These are phyloP conservation scores for Paulownia fortunei DNA, from an alignment of 257 asterid genomes.

Conservation along the genomic window DNA sequence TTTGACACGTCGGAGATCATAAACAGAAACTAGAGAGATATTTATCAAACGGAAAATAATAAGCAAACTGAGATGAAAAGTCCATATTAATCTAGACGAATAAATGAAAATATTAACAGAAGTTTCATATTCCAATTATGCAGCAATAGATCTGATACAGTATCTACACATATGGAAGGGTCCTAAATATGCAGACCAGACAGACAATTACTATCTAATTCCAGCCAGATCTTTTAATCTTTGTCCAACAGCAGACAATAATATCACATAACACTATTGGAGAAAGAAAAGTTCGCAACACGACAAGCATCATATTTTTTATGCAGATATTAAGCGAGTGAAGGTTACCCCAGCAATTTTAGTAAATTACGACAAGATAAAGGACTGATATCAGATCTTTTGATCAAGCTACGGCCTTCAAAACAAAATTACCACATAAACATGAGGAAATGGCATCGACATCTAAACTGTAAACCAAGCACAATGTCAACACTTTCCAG, in stretches of 20 bases:
- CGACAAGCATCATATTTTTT: conserved; percentile 12
- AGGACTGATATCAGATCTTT: neutral
- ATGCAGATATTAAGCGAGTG: neutral
- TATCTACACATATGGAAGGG: conserved; percentile 12
- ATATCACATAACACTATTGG: neutral
- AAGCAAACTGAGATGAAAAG: neutral
- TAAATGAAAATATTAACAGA: conserved; percentile 15
- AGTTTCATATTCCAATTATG: conserved; percentile 14
- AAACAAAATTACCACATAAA: neutral
- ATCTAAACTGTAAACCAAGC: conserved; percentile 6
- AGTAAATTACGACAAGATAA: no score
- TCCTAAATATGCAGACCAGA: conserved; percentile 12
- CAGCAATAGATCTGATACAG: neutral
- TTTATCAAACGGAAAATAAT: neutral
- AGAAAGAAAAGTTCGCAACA: conserved; percentile 8
- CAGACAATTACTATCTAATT: conserved; percentile 25
- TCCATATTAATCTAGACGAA: neutral
- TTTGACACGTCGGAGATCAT: conserved; percentile 5
- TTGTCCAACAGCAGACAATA: conserved; percentile 17
- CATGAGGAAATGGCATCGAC: neutral
- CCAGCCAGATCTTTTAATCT: conserved; percentile 30
- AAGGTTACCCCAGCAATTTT: neutral
- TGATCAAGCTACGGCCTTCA: conserved; percentile 1
- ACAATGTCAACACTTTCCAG: conserved; percentile 8
- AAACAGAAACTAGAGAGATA: neutral